Evolutionary conservation across 2,329 filamentous ascomycete species (phyloP), one percentile per base, ranked within the genome.

Genomic region (Fusarium dimerum): DNA sequence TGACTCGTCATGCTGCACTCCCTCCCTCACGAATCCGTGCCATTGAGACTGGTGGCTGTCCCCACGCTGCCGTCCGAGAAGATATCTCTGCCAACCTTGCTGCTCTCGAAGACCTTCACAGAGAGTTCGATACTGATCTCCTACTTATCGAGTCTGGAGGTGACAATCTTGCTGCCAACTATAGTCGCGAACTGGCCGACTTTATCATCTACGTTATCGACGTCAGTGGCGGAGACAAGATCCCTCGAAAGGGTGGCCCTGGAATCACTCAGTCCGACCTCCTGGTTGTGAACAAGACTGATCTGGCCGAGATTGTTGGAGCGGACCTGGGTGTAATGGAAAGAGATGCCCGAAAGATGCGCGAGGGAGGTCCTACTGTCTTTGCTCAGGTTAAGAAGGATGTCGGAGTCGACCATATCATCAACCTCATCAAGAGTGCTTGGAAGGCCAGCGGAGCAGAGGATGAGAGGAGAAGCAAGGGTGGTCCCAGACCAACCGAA

Each of bases 181-280:
- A 99, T 80, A 90, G 85, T 50, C 83, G 94, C 52, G 94, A 99
- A 75, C 79, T 99, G 60, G 94, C 94, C 2, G 94, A 99, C 73
- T 99, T 89, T 71, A 99, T 99, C 73, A 88, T 99, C 74, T 99
- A 99, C 71, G 94, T 99, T 30, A 97, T 99, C 64, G 94, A 99
- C 73, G 94, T 99, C 16, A 89, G 87, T 50, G 94, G 94, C 18
- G 94, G 94, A 12, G 94, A 99, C 73, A 99, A 99, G 82, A 88
- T 99, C 46, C 94, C 94, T 0, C 78, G 94, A 29, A 99, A 99
- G 77, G 94, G 94, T 29, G 94, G 94, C 0, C 94, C 94, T 0
- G 94, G 94, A 2, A 99, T 99, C 70, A 99, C 94, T 6, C 93
- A 97, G 76, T 94, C 89, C 65, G 94, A 99, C 68, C 71, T 99